These are phyloP conservation scores for Filosporella fistucella DNA, from an alignment of 495 filamentous ascomycete species.

Conservation along the genomic window DNA sequence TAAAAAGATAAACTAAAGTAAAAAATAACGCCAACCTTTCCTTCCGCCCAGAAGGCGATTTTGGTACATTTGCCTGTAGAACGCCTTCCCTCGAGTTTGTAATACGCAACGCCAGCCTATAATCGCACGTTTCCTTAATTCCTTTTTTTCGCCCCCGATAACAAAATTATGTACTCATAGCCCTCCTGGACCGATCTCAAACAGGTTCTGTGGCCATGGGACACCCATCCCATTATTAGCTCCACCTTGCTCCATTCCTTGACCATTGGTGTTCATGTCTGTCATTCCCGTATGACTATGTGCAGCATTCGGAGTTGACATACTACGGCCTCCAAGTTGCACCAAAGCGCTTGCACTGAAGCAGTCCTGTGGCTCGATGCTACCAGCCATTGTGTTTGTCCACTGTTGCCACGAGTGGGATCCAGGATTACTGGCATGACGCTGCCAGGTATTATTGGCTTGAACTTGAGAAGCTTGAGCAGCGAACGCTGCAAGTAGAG, in stretches of 20 bases:
- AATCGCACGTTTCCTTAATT: too few relatives aligned
- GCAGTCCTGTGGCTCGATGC: slow-evolving; percentile 22
- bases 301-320: not conserved
- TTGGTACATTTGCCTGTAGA: too few relatives aligned
- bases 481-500: slow-evolving; percentile 21
- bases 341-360: slow-evolving; percentile 24
- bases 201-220: slow-evolving; percentile 15
- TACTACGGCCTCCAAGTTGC: slow-evolving; percentile 15
- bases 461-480: slow-evolving; percentile 19
- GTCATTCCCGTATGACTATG: not conserved
- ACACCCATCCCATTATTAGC: not conserved
- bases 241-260: slow-evolving; percentile 1
- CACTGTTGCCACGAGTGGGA: slow-evolving; percentile 23
- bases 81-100: too few relatives aligned
- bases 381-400: slow-evolving; percentile 17
- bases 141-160: too few relatives aligned
- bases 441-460: slow-evolving; percentile 1
- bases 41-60: too few relatives aligned
- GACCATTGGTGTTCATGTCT: not conserved
- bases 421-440: slow-evolving; percentile 1
- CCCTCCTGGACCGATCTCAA: slow-evolving; percentile 11
- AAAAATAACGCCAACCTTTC: too few relatives aligned
- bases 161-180: too few relatives aligned
- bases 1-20: too few relatives aligned
- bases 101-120: too few relatives aligned